Percentiles rank a stretch among this genome's conserved stretches.
phyloP scores from a whole-genome alignment of 176 grass and related monocot species.

The Oryza meridionalis region DNA sequence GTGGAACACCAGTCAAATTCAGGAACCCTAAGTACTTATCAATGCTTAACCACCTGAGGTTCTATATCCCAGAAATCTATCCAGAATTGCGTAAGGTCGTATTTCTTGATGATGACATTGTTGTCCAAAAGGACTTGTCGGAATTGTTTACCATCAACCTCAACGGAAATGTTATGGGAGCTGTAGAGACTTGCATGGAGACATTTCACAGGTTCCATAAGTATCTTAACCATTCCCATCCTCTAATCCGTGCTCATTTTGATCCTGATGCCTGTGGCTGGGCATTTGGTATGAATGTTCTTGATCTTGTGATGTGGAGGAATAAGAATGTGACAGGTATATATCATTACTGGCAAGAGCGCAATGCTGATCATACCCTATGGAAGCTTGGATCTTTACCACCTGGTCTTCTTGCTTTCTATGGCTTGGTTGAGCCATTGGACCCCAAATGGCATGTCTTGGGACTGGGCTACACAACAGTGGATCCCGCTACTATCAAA shows the following conservation, averaged over 20 bases:
- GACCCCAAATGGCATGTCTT: slow-evolving; percentile 97
- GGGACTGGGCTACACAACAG: slow-evolving; percentile 91
- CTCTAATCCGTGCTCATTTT: slow-evolving; percentile 93
- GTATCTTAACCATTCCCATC: slow-evolving; percentile 97
- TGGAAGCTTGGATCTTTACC: slow-evolving; percentile 99
- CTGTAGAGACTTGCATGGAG: slow-evolving; percentile 99
- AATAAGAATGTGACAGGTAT: slow-evolving; percentile 97
- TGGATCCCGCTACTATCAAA: slow-evolving; percentile 67
- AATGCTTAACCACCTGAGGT: slow-evolving; percentile 95
- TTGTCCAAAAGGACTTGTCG: slow-evolving; percentile 88
- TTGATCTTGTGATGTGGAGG: slow-evolving; percentile 90
- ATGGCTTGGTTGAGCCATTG: slow-evolving; percentile 83
- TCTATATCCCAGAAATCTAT: slow-evolving; percentile 99
- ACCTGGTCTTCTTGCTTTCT: slow-evolving; percentile 93
- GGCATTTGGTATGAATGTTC: slow-evolving; percentile 99
- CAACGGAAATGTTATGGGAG: slow-evolving; percentile 95
- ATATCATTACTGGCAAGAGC: slow-evolving; percentile 99
- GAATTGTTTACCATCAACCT: slow-evolving; percentile 84
- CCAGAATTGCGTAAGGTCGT: slow-evolving; percentile 84
- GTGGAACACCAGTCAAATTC: slow-evolving; percentile 85
- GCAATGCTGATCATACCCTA: slow-evolving; percentile 87
- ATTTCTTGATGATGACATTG: slow-evolving; percentile 95
- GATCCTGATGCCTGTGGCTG: slow-evolving; percentile 98
- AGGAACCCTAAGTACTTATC: slow-evolving; percentile 98
- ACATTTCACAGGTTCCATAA: slow-evolving; percentile 99